Conservation (phyloP, 2,329 filamentous ascomycete species). For the Fusarium sp. region DNA sequence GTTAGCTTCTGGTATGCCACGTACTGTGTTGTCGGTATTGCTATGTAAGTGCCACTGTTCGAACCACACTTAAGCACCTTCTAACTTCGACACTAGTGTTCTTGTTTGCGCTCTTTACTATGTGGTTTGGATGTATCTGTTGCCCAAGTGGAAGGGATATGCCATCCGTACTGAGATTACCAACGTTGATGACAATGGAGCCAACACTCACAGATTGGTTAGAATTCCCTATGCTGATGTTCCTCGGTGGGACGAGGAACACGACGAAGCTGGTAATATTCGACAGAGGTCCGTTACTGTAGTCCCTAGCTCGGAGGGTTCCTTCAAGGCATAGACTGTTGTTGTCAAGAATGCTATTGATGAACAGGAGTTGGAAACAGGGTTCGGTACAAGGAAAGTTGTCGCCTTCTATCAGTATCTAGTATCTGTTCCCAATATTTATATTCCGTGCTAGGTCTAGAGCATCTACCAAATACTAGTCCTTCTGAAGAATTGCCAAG, state of each 20-base stretch:
- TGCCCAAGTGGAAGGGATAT: constrained; percentile 68
- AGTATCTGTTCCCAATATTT: too few relatives aligned
- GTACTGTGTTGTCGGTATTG: constrained; percentile 75
- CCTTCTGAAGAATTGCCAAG: background rate
- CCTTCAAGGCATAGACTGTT: background rate
- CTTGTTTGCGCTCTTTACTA: constrained; percentile 69
- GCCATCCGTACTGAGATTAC: constrained; percentile 68
- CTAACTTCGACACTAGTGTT: constrained; percentile 55
- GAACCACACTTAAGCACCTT: rapidly evolving
- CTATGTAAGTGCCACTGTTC: constrained; percentile 64
- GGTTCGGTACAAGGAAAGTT: too few relatives aligned
- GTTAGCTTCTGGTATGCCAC: constrained; percentile 82
- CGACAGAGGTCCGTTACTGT: background rate
- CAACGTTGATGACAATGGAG: constrained; percentile 56
- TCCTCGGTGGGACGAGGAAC: constrained; percentile 68
- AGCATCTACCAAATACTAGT: too few relatives aligned
- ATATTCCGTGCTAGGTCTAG: too few relatives aligned
- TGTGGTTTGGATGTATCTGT: constrained; percentile 67
- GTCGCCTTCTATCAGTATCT: too few relatives aligned
- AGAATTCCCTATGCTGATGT: constrained; percentile 66
- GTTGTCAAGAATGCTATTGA: background rate
- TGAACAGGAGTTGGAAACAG: too few relatives aligned
- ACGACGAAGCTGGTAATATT: constrained; percentile 63
- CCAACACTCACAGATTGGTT: constrained; percentile 62
- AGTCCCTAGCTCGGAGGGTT: background rate